Conservation (phyloP, 495 filamentous ascomycete genomes). For the Lepidopterella palustris region DNA sequence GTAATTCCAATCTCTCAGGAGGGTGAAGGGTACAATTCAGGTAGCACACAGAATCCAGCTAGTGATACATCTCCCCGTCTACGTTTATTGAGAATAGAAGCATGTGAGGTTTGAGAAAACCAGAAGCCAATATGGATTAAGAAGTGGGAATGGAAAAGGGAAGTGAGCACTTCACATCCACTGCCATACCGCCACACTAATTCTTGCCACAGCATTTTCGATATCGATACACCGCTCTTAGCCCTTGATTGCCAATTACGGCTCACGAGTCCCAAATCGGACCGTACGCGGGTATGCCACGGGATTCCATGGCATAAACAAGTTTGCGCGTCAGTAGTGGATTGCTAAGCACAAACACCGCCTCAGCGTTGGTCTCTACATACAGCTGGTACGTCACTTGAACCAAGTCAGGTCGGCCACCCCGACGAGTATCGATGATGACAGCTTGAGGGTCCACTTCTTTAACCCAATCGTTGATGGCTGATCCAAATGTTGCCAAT, state of each 20-base stretch:
- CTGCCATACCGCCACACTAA: too few species aligned
- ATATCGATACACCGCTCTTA: too few species aligned
- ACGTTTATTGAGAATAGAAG: too few species aligned
- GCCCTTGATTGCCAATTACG: background rate
- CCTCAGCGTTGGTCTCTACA: slow-evolving; percentile 12
- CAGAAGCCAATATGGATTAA: too few species aligned
- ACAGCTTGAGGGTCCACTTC: slow-evolving; percentile 21
- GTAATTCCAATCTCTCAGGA: too few species aligned
- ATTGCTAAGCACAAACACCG: slow-evolving; percentile 30
- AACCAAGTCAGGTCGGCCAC: slow-evolving; percentile 23
- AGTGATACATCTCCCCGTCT: too few species aligned
- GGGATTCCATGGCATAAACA: slow-evolving; percentile 22
- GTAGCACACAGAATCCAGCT: too few species aligned
- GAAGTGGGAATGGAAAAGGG: too few species aligned
- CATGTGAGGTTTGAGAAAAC: too few species aligned
- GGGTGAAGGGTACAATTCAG: too few species aligned
- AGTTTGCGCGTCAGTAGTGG: slow-evolving; percentile 16
- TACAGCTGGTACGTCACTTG: slow-evolving; percentile 12
- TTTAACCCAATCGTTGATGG: slow-evolving; percentile 9
- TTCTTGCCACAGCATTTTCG: too few species aligned
- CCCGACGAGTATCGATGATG: slow-evolving; percentile 18
- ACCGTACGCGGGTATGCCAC: slow-evolving; percentile 23
- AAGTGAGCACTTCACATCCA: too few species aligned
- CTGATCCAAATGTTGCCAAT: slow-evolving; percentile 9
- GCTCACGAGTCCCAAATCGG: slow-evolving; percentile 29